Evolutionary conservation across 495 filamentous ascomycete species (phyloP).

Genomic region (Aspergillus asperescens): DNA sequence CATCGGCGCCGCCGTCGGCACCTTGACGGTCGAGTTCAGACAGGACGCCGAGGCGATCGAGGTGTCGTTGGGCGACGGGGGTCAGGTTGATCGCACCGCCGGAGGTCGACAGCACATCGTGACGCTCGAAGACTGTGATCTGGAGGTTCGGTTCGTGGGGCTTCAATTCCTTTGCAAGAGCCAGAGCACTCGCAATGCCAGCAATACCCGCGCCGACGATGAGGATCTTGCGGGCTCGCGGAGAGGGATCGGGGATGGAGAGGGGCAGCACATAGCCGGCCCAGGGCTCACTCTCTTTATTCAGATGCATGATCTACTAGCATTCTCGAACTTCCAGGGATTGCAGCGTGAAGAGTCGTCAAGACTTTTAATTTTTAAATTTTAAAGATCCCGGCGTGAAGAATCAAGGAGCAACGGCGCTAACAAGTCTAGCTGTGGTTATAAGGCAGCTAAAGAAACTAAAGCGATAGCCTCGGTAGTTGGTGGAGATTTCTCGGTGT

Average conservation of each 20-base stretch:
- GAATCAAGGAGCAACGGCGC: too few relatives aligned
- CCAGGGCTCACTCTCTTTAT: constrained; percentile 8
- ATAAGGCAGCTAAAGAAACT: background rate
- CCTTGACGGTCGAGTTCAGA: constrained; percentile 41
- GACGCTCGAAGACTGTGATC: constrained; percentile 54
- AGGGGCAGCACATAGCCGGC: constrained; percentile 1
- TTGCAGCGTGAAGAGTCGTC: background rate
- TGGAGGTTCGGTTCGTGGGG: constrained; percentile 40
- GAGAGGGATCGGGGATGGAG: constrained; percentile 15
- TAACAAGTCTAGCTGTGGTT: too few relatives aligned
- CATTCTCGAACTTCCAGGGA: background rate
- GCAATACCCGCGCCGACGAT: constrained; percentile 56
- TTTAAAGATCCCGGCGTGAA: too few relatives aligned
- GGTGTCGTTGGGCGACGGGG: constrained; percentile 54
- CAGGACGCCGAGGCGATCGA: constrained; percentile 51
- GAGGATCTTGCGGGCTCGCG: constrained; percentile 27
- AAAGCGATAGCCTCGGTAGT: constrained; percentile 2
- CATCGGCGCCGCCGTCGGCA: constrained; percentile 37
- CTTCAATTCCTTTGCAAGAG: constrained; percentile 43
- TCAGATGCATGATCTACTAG: background rate
- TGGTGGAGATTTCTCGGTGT: constrained; percentile 3
- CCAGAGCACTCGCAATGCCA: constrained; percentile 50
- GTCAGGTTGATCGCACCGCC: constrained; percentile 61
- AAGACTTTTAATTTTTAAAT: too few relatives aligned
- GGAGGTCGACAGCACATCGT: constrained; percentile 50